Evolutionary conservation across 768 basidiomycete species (phyloP).

Genomic region (Psilocybe tampanensis): DNA sequence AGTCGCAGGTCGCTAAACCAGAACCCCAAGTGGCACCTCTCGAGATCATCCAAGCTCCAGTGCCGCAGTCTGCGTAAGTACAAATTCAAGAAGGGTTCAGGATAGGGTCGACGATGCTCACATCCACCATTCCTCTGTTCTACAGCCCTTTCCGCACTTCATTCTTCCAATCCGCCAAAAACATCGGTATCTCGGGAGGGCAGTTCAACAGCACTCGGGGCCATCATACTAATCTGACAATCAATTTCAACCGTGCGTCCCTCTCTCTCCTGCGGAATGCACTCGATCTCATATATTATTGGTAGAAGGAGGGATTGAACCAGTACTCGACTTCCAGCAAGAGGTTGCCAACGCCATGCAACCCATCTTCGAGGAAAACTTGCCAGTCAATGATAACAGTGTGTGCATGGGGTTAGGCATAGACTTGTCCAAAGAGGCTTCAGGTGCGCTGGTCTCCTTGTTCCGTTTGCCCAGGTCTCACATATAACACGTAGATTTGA

Average conservation of each 20-base stretch:
- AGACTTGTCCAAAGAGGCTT: not conserved
- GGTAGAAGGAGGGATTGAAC: not conserved
- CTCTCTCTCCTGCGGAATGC: too few species aligned
- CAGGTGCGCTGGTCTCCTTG: not conserved
- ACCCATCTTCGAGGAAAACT: not conserved
- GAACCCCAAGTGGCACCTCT: not conserved
- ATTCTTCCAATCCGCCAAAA: not conserved
- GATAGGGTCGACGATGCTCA: not conserved
- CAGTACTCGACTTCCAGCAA: not conserved
- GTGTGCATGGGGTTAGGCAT: not conserved
- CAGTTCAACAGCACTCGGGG: conserved; percentile 1
- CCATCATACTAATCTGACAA: not conserved
- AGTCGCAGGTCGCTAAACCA: not conserved
- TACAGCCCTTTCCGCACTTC: not conserved
- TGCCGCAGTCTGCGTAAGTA: not conserved
- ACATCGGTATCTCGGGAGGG: not conserved
- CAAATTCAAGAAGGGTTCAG: too few species aligned
- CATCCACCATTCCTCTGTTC: not conserved
- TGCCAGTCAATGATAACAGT: not conserved
- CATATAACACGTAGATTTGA: not conserved
- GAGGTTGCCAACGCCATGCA: not conserved
- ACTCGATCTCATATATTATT: not conserved
- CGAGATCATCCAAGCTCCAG: not conserved
- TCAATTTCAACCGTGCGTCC: not conserved
- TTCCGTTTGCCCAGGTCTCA: not conserved